These are phyloP conservation scores for Chloranthus sessilifolius DNA, from an alignment of 164 flowering plant genomes.

Conservation along the genomic window DNA sequence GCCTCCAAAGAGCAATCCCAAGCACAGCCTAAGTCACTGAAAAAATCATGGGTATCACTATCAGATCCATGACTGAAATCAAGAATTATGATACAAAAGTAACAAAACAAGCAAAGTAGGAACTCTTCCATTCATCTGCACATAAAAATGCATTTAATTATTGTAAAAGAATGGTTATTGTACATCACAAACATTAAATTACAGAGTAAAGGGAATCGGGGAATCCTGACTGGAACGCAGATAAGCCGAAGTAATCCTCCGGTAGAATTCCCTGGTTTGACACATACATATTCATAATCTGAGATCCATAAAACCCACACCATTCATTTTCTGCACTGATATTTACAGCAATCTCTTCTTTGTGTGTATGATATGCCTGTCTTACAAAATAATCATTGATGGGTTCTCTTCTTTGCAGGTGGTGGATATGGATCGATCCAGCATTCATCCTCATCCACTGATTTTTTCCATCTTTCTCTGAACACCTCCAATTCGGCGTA, in stretches of 20 bases:
- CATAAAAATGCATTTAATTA: neutral
- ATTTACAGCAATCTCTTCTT: neutral
- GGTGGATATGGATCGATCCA: slow-evolving; percentile 69
- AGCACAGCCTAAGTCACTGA: no score
- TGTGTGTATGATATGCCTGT: neutral
- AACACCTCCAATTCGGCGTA: slow-evolving; percentile 62
- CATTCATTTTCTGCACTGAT: neutral
- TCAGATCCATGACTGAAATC: no score
- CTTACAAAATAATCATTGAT: neutral
- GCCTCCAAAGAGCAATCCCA: no score
- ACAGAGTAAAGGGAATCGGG: neutral
- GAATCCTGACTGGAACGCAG: neutral
- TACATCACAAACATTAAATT: neutral
- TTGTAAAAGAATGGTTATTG: neutral
- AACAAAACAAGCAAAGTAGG: no score
- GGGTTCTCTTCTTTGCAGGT: slow-evolving; percentile 12
- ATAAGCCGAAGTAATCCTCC: neutral
- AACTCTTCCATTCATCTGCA: slow-evolving; percentile 2
- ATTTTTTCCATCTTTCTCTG: slow-evolving; percentile 60
- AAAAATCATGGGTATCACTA: no score
- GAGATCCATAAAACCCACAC: neutral
- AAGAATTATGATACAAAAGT: no score
- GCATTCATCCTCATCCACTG: slow-evolving; percentile 63
- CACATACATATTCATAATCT: neutral
- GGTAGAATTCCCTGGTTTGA: neutral